Evolutionary conservation across 1,284 basidiomycete genomes (phyloP), one percentile per base, ranked within the genome.

Genomic region (Rhodotorula sp.): DNA sequence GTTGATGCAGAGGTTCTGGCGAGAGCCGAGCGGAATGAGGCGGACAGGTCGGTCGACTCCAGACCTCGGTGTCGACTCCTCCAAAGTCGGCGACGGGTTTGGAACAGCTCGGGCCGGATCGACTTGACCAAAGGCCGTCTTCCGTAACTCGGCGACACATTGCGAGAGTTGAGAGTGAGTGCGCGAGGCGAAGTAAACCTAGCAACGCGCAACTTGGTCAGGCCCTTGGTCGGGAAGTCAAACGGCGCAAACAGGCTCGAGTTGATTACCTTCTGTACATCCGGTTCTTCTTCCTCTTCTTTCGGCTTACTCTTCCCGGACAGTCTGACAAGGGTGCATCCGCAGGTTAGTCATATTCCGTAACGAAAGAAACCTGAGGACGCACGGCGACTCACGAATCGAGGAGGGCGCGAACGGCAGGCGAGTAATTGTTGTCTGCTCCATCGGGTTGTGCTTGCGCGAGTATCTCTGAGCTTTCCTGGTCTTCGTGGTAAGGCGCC

Each of bases 111-210:
- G 38, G 38, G 10, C 38, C 38, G 38, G 38, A 6, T 26, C 45
- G 3, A 8, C 18, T 16, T 54, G 52, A 28, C 63, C n/a, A 60
- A 86, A 84, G 15, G 84, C 84, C 5, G 92, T 87, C 78, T 89
- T 92, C 52, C 85, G 85, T 14, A 98, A 84, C 80, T 99, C 97
- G 7, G 90, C 87, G 18, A 95, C 85, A 19, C 98, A 87, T 80
- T 99, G 95, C 1, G 92, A 86, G 4, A 99, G 86, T 79, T 99
- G 95, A 3, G 92, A 93, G 81, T 99, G 95, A 0, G 95, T 99
- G 45, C 97, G 86, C 0, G 95, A 97, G 0, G 93, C 91, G 80
- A 95, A 97, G 80, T 90, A 95, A 67, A 99, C 89, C 85, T 84
- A 38, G 43, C 56, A 45, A 10, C 52, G 54, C 21, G 52, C 38